Evolutionary conservation across 1,284 basidiomycete genomes (phyloP).

Genomic region (Puccinia novopanici): DNA sequence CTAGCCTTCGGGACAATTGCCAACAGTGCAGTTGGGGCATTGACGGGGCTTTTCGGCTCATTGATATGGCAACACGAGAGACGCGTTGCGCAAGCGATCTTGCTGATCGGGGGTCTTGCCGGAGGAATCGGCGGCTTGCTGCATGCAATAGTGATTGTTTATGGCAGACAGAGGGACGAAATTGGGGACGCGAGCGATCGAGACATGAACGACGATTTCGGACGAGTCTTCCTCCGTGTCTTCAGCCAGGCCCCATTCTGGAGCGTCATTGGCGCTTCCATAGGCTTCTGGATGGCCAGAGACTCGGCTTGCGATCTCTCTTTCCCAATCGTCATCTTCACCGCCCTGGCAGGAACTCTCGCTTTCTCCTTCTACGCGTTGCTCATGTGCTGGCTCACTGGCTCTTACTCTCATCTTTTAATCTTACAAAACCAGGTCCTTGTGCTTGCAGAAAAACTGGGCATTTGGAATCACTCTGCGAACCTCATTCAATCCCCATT

Average conservation of each 20-base stretch:
- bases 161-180: neutral
- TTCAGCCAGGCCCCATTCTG: constrained; percentile 41
- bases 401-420: constrained; percentile 33
- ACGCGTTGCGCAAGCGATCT: neutral
- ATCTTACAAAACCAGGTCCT: constrained; percentile 48
- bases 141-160: constrained; percentile 35
- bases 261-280: constrained; percentile 24
- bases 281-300: constrained; percentile 31
- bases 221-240: neutral
- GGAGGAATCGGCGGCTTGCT: constrained; percentile 42
- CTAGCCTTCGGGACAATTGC: constrained; percentile 33
- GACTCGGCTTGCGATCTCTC: neutral
- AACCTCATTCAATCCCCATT: neutral
- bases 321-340: constrained; percentile 28
- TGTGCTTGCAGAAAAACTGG: constrained; percentile 28
- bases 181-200: constrained; percentile 11
- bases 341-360: constrained; percentile 29
- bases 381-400: constrained; percentile 28
- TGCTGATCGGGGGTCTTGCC: constrained; percentile 28
- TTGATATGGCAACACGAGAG: constrained; percentile 23
- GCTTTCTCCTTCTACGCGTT: constrained; percentile 26
- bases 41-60: constrained; percentile 43
- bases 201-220: constrained; percentile 11
- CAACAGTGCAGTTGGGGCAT: constrained; percentile 37
- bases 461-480: constrained; percentile 3